Base-by-base conservation (phyloP, 768 basidiomycete species). In the Favolaschia claudopus region DNA sequence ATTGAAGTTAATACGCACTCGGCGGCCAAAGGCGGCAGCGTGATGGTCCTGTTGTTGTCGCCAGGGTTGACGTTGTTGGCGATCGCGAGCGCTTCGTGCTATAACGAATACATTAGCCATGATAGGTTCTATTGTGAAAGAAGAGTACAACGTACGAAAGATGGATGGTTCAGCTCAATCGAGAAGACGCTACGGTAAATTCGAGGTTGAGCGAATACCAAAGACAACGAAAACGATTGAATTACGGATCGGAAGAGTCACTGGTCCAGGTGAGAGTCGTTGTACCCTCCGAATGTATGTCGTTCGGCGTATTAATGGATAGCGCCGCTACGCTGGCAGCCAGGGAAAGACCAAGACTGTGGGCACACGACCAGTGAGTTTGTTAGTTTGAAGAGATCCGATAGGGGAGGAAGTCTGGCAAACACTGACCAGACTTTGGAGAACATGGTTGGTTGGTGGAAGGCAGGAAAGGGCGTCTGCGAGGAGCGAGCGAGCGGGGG, bases 11-110 rank as follows among this genome's bases (percentile, higher is more conserved):
- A 32, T n/a, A 70, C 83, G 37, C 63, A 88, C 88, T 73, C 74
- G 12, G 52, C 57, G 13, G 81, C 81, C 22, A 89, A 78, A 24
- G 75, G 47, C 15, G 86, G 86, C 7, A 89, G 60, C 0, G 49
- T 37, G 15, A 89, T 17, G 1, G 76, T 76, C 4, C 82, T 1
- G 2, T 64, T 36, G 0, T 76, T 74, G 5, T 48, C 12, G 3
- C 72, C 39, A 1, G 83, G 76, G 19, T 74, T 54, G 3, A 89
- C 75, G 58, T 83, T 85, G 77, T 82, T 86, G 15, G 79, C 82
- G 53, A 90, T 79, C 42, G 82, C 87, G 44, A 79, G 83, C 0
- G 76, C 51, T 50, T 84, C 72, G 74, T 88, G 76, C 51, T 53
- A 25, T 6, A 12, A n/a, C 20, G 15, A 27, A 4, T 3, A 33